Conservation (phyloP, 495 filamentous ascomycete genomes). For the Podospora sp. region DNA sequence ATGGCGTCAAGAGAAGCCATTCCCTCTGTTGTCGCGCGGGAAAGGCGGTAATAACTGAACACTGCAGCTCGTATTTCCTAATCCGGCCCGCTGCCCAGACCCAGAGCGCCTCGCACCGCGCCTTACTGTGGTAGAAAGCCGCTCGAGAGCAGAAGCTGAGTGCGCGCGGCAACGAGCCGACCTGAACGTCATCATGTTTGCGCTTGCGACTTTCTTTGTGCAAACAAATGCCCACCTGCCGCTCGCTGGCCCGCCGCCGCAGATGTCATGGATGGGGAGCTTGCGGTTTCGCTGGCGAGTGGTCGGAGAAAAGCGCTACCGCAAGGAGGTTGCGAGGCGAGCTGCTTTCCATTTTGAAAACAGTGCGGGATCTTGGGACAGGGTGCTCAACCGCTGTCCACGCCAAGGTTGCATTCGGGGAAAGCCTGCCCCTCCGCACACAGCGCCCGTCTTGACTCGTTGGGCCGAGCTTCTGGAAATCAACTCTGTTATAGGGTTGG, state of each 20-base stretch:
- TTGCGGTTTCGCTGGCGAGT: not conserved
- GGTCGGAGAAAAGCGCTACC: not conserved
- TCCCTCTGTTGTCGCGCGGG: not conserved
- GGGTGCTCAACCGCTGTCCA: not conserved
- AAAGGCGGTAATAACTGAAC: conserved; percentile 8
- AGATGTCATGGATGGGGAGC: not conserved
- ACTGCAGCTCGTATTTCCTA: conserved; percentile 12
- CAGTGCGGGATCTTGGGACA: not conserved
- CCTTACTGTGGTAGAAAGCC: not conserved
- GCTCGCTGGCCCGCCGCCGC: not conserved
- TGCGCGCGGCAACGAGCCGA: not conserved
- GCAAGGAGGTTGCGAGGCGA: not conserved
- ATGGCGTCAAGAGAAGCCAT: conserved; percentile 17
- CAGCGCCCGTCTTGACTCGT: not conserved
- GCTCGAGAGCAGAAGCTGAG: not conserved
- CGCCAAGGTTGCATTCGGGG: conserved; percentile 8
- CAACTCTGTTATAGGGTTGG: not conserved
- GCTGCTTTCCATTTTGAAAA: conserved; percentile 8
- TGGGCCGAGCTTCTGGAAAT: not conserved
- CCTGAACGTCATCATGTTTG: not conserved
- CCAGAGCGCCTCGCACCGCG: not conserved
- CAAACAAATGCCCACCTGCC: too few relatives aligned
- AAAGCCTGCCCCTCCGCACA: not conserved
- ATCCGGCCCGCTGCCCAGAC: not conserved
- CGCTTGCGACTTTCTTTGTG: not conserved